Percentiles rank a stretch among this genome's conserved stretches.
These are phyloP conservation scores for Aspergillus costaricaensis DNA, from an alignment of 2,329 filamentous ascomycete species.

Conservation along the genomic window DNA sequence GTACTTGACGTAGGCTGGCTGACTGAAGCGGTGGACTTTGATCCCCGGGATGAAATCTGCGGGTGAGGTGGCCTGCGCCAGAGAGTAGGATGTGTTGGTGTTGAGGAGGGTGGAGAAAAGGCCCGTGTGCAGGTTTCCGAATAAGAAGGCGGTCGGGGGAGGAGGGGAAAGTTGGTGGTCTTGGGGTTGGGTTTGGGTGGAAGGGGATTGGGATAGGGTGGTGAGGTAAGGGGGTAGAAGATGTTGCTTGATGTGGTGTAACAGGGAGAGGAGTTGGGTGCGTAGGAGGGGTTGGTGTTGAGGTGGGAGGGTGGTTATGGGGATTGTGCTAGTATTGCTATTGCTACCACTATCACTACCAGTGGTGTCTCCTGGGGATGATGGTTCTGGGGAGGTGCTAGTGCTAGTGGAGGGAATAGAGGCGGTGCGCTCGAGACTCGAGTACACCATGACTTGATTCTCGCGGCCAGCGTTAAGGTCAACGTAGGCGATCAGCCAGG, in stretches of 20 bases:
- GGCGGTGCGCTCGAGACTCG: slow-evolving; percentile 37
- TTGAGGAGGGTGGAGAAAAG: slow-evolving; percentile 31
- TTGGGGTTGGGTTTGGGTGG: not conserved
- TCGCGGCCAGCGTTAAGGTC: slow-evolving; percentile 42
- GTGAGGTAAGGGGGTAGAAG: slow-evolving; percentile 10
- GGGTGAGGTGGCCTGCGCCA: not conserved
- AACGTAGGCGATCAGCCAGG: slow-evolving; percentile 46
- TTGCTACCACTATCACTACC: slow-evolving; percentile 6
- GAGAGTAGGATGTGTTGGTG: not conserved
- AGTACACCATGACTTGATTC: slow-evolving; percentile 47
- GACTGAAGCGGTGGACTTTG: slow-evolving; percentile 31
- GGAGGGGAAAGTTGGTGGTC: slow-evolving; percentile 13
- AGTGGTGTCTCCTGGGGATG: not conserved
- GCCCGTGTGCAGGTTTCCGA: slow-evolving; percentile 41
- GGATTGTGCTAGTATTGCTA: slow-evolving; percentile 5
- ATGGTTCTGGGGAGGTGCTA: not conserved
- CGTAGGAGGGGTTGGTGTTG: not conserved
- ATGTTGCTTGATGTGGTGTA: slow-evolving; percentile 2
- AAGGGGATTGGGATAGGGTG: not conserved
- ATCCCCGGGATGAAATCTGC: slow-evolving; percentile 20
- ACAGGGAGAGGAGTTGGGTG: slow-evolving; percentile 9
- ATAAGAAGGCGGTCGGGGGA: slow-evolving; percentile 31
- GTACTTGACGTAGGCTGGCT: slow-evolving; percentile 40
- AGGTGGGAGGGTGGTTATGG: not conserved
- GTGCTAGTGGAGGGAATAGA: not conserved